Evolutionary conservation across 83 land plant species (phyloP), one percentile per base, ranked within the genome.

Genomic region (Picea mariana): DNA sequence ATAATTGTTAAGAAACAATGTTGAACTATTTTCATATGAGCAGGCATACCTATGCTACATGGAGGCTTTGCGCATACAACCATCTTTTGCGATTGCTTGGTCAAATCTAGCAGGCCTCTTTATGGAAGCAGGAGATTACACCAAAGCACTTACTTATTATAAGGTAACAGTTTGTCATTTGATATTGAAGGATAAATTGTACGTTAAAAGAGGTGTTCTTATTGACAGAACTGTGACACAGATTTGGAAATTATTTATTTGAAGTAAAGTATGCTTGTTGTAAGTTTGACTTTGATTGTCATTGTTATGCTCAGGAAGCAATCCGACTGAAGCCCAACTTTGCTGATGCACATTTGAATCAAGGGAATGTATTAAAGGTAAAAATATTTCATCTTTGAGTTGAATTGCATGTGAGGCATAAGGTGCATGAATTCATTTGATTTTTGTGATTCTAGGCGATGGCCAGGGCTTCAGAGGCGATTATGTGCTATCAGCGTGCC

Each of bases 31-130:
- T 58, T 58, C 60, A 58, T 40, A 67, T 77, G 79, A 79, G 73
- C 87, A 98, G 99, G 99, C 99, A 59, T 98, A 92, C 87, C 86
- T 85, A 44, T 98, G 98, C 82, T 98, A 98, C 80, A 34, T 87
- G 18, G 99, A 98, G 78, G 99, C 99, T n/a, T 67, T 98, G 20
- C 89, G 98, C 0, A 91, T 96, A 49, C 95, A 96, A 65, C 99
- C 99, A 20, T 86, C 83, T 20, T 96, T 94, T 94, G 96, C 99
- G 1, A 93, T 98, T 85, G 99, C 99, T 26, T 98, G 99, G 99
- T 98, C 99, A 2, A 98, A 98, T 83, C 88, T 96, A 58, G 99
- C 99, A 87, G 95, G 96, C 61, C 87, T 98, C 24, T 93, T 92
- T 65, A 94, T 94, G 96, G 99, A 98, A 82, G 87, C 96, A 23